Evolutionary conservation across 345 rosid species (phyloP), one percentile per base, ranked within the genome.

Genomic region (Anastatica hierochuntica): DNA sequence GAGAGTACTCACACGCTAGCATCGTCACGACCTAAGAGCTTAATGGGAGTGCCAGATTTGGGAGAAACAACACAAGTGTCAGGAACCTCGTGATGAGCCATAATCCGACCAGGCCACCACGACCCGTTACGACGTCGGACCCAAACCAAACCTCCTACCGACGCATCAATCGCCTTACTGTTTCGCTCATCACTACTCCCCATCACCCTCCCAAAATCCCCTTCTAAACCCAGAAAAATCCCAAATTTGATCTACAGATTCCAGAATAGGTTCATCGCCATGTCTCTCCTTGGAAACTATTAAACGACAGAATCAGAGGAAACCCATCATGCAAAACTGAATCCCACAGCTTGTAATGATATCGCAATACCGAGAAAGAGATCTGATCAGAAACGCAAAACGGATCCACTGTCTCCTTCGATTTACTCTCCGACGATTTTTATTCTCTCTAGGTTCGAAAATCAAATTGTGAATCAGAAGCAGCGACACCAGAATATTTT

Each of bases 21-120:
- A 74, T 88, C 98, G 41, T 79, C 88, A 46, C 98, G 95, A 45
- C 98, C 98, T n/a, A 92, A 85, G 52, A 92, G 97, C 78, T 88
- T 88, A 33, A 92, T 95, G 0, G 98, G 98, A 24, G 98, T 81
- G 63, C 98, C 98, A 41, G 90, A 78, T 88, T 77, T 85, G 11
- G 95, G 98, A 18, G 98, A 88, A 48, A 85, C 95, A 60, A 83
- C 59, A 46, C 74, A 76, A 46, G 63, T 62, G 53, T 81, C 83
- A 20, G 97, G 74, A 55, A 92, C 67, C 72, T 92, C 98, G 13
- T 88, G 81, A 10, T 83, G 78, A 45, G 86, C 79, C 84, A 92
- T 68, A 41, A 92, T 88, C 77, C 83, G 83, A 64, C 98, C 98
- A 14, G 98, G 98, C 98, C 98, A 92, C 98, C 98, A 92, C 0